Evolutionary conservation across 2,329 filamentous ascomycete genomes (phyloP), one percentile per base, ranked within the genome.

Genomic region (Penicillium sp.): DNA sequence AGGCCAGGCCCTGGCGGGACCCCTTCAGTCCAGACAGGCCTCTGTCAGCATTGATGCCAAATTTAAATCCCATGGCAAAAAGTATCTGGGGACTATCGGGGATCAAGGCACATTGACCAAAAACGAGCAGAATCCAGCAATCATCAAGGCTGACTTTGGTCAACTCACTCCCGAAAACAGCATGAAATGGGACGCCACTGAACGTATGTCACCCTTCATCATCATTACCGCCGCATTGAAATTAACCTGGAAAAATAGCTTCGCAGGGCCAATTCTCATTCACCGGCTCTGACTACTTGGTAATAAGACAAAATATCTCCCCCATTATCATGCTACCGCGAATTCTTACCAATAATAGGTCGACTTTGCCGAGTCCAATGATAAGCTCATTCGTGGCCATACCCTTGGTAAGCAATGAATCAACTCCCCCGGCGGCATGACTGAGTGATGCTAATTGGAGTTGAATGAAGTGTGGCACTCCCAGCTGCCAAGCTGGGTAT

Each of bases 81-180:
- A 81, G 57, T 89, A 88, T 72, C 83, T 81, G 48, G 87, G 86
- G 56, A 80, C 79, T 12, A 81, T 85, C 64, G 75, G 65, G 6
- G 80, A 85, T 64, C 77, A 76, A 52, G 64, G 67, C 12, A 77
- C 74, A 5, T 71, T 90, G 40, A 81, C 68, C 12, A 84, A 84
- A 34, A 80, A 87, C 54, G 69, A 84, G 64, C 80, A 80, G 7
- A 42, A 24, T 45, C 85, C 88, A 68, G 82, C 89, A 58, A 78
- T 79, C 53, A 77, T 81, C 56, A 51, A 50, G 13, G 59, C 82
- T 80, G 81, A 87, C 63, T 88, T 88, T 60, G 85, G 85, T 33
- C 79, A 84, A 67, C 73, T 87, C 26, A 86, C 85, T 0, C 83
- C 84, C 0, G 82, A 81, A 52, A 88, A 89, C 65, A 79, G 79